phyloP scores from a whole-genome alignment of 2,329 filamentous ascomycete species.

The Microdochium nivale region DNA sequence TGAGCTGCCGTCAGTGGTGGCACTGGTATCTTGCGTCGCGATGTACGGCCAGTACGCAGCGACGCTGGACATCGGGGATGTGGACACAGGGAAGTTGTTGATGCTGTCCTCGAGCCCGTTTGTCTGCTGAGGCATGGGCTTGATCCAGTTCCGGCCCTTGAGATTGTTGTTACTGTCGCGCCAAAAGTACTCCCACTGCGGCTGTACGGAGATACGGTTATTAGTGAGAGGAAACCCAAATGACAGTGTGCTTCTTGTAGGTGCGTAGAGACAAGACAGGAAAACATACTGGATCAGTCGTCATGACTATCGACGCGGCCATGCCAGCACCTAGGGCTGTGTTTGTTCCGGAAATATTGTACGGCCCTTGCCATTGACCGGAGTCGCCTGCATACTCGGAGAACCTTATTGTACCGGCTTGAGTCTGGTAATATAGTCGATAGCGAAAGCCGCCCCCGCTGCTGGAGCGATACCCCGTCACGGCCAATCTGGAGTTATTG shows the following conservation, averaged over 20 bases:
- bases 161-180: neutral
- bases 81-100: neutral
- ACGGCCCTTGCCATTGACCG: neutral
- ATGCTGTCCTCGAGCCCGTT: neutral
- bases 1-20: neutral
- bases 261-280: neutral
- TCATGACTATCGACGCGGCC: neutral
- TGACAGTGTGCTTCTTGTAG: too few species aligned
- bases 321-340: neutral
- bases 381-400: neutral
- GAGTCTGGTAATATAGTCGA: neutral
- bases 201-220: neutral
- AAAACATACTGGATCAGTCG: neutral
- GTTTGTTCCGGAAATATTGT: neutral
- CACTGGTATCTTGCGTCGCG: neutral
- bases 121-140: neutral
- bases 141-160: neutral
- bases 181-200: neutral
- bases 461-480: neutral
- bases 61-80: neutral
- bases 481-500: neutral
- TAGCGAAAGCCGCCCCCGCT: neutral
- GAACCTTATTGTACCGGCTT: neutral
- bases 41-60: neutral
- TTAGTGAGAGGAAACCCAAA: neutral